Percentiles rank a stretch among this genome's conserved stretches.
phyloP scores from a whole-genome alignment of 306 rosid species.

The Cucurbita pepo region DNA sequence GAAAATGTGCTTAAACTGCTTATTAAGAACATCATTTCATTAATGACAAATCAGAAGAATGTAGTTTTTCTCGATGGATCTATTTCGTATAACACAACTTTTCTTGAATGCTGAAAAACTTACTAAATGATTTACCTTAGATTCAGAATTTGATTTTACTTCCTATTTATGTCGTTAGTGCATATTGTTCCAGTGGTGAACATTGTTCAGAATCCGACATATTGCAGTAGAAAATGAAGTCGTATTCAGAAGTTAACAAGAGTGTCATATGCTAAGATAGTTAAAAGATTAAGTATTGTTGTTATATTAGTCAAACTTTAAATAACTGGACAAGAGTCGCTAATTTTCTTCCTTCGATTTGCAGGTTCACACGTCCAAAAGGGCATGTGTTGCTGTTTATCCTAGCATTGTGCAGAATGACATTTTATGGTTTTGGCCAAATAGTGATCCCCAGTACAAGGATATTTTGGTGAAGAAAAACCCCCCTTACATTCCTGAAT shows the following conservation, averaged over 20 bases:
- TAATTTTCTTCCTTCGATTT: conserved; percentile 8
- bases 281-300: neutral
- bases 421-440: conserved; percentile 91
- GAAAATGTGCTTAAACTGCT: neutral
- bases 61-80: neutral
- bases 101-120: neutral
- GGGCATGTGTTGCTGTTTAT: conserved; percentile 66
- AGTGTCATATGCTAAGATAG: neutral
- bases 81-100: neutral
- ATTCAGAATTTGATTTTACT: neutral
- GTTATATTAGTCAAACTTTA: neutral
- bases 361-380: conserved; percentile 63
- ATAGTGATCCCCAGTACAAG: conserved; percentile 56
- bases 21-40: neutral
- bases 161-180: neutral
- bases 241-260: neutral
- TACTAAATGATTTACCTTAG: neutral
- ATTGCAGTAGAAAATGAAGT: neutral
- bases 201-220: neutral
- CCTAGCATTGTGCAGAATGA: conserved; percentile 64
- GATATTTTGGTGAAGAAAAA: conserved; percentile 39
- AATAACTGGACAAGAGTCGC: neutral
- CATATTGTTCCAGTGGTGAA: neutral
- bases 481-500: conserved; percentile 54
- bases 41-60: neutral